Base-by-base conservation (phyloP, 2,329 filamentous ascomycete genomes). In the Trichoderma breve region DNA sequence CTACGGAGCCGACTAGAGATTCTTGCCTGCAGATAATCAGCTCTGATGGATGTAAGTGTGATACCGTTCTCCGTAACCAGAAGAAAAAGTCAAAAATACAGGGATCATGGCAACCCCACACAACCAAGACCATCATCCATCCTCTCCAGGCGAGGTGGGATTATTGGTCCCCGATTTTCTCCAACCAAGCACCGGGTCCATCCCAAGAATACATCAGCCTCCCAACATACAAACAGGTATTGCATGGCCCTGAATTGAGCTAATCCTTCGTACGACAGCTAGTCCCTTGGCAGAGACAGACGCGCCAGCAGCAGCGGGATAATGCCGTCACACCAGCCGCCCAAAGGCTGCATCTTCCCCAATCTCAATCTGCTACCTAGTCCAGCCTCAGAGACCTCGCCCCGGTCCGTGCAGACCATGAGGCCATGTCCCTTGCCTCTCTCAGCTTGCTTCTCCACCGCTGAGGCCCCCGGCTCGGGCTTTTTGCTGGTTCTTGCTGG, bases 401-500 rank as follows among this genome's bases (percentile, higher is more conserved):
- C 67, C 57, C 57, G 57, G 55, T 53, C 66, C 39, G 34, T 60
- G 66, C 66, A 61, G 64, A 12, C 47, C 64, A 67, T 28, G 51
- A 61, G 66, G 55, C 55, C 53, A 24, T 60, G 55, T 32, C 28
- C 57, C 58, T 70, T 70, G 67, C 55, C 67, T 70, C 28, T 70
- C 67, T 62, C 39, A 70, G 67, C 57, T 62, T 36, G 28, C 55
- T 53, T 70, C 67, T 53, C 67, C 67, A 70, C 67, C 15, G 12
- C 57, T 57, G 57, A 70, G 6, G 14, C 28, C 26, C 67, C 57
- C 51, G 58, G 57, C 24, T 61, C 55, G 55, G 66, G 28, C 66
- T 47, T 69, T 61, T 70, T 36, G 57, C 57, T 70, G n/a, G 55
- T 53, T 62, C 47, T 51, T 61, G 53, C 51, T 53, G 14, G 34